Evolutionary conservation across 2,329 filamentous ascomycete species (phyloP).

Genomic region (Niveomyces coronatus): DNA sequence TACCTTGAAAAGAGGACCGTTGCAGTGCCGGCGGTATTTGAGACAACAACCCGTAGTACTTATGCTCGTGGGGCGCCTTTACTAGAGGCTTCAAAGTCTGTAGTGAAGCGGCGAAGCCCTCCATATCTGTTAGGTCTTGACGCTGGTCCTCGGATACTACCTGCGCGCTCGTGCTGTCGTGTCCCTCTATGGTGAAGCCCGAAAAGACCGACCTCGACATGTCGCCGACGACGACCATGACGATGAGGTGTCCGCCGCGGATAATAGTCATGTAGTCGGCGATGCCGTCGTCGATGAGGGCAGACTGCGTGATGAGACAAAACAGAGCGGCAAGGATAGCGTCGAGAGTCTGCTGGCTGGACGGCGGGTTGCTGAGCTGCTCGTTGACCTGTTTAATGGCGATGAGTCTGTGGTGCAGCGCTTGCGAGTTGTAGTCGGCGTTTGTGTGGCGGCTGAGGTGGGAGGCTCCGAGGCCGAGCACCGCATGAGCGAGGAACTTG

Average conservation of each 20-base stretch:
- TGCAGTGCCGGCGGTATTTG: slow-evolving; percentile 11
- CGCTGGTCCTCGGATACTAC: slow-evolving; percentile 16
- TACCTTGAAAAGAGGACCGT: slow-evolving; percentile 14
- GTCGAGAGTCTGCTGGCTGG: slow-evolving; percentile 22
- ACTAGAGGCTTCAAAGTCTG: slow-evolving; percentile 13
- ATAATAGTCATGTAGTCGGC: slow-evolving; percentile 26
- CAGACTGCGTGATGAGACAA: slow-evolving; percentile 25
- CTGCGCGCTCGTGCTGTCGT: slow-evolving; percentile 15
- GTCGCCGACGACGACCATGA: slow-evolving; percentile 14
- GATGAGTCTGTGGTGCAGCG: slow-evolving; percentile 25
- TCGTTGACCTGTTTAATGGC: slow-evolving; percentile 27
- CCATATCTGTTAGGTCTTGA: slow-evolving; percentile 14
- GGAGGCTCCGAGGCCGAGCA: slow-evolving; percentile 27
- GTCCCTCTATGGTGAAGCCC: slow-evolving; percentile 16
- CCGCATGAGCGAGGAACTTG: slow-evolving; percentile 27
- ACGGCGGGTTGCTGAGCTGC: slow-evolving; percentile 17
- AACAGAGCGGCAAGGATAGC: slow-evolving; percentile 25
- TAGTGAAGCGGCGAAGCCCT: slow-evolving; percentile 14
- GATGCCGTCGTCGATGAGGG: slow-evolving; percentile 27
- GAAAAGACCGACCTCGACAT: slow-evolving; percentile 15
- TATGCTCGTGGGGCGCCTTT: slow-evolving; percentile 11
- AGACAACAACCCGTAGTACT: slow-evolving; percentile 13
- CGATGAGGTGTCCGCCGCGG: slow-evolving; percentile 19
- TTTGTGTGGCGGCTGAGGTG: slow-evolving; percentile 22
- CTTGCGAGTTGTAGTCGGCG: slow-evolving; percentile 18